These are phyloP conservation scores for Corniculantispora saksenae DNA, from an alignment of 2,329 filamentous ascomycete species.

Conservation along the genomic window DNA sequence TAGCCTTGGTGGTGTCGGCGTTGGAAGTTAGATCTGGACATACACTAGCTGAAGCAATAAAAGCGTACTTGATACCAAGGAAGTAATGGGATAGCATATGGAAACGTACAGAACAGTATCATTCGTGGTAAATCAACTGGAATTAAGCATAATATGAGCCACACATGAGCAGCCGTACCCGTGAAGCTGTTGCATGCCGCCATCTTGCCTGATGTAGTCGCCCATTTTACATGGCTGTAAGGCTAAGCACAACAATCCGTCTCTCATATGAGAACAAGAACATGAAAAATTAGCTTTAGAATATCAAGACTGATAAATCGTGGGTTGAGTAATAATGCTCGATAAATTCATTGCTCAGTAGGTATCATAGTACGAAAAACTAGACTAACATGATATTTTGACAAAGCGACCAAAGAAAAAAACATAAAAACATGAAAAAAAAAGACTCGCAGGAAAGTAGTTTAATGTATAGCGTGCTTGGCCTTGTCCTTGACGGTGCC, in stretches of 20 bases:
- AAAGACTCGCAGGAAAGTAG: neutral
- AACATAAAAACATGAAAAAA: neutral
- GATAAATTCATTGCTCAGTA: conserved; percentile 9
- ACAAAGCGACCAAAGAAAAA: neutral
- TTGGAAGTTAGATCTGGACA: no score
- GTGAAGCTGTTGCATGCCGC: neutral
- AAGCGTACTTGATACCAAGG: no score
- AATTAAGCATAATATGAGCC: neutral
- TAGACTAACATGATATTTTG: neutral
- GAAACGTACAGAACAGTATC: no score
- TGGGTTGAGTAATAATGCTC: neutral
- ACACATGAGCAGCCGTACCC: neutral
- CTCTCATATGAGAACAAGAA: conserved; percentile 33
- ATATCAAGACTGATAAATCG: conserved; percentile 23
- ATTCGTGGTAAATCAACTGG: neutral
- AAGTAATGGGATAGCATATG: no score
- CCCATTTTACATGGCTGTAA: no score
- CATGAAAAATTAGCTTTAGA: conserved; percentile 28
- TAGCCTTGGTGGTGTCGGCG: no score
- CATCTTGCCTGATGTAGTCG: neutral
- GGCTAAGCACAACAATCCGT: conserved; percentile 37
- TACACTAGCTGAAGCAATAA: no score
- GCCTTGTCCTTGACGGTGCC: conserved; percentile 41
- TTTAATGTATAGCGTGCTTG: conserved; percentile 17
- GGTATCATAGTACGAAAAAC: conserved; percentile 11